Percentiles rank a stretch among this genome's conserved stretches.
phyloP scores from a whole-genome alignment of 148 eudicot species.

The Rhododendron mucronatum region DNA sequence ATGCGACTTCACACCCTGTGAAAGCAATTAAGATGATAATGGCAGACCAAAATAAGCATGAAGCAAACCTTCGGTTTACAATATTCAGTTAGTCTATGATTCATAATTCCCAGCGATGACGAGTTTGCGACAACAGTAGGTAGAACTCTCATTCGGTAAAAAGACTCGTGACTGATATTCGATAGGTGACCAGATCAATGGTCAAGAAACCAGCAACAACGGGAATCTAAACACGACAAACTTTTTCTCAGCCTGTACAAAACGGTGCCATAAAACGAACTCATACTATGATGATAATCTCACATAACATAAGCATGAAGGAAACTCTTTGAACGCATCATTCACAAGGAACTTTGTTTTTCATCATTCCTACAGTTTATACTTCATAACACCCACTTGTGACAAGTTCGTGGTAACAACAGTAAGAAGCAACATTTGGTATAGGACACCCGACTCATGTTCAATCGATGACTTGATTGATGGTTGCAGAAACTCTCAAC shows the following conservation, averaged over 20 bases:
- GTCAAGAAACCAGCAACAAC: background rate
- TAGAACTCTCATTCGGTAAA: background rate
- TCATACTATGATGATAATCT: background rate
- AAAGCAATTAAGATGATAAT: background rate
- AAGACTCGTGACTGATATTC: background rate
- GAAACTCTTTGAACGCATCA: background rate
- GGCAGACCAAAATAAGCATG: background rate
- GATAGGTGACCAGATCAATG: background rate
- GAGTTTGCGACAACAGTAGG: background rate
- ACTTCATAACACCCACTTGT: background rate
- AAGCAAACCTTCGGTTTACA: background rate
- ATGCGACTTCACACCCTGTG: background rate
- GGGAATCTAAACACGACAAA: background rate
- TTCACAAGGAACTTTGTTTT: background rate
- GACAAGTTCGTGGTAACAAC: background rate
- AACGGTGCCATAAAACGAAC: too few relatives aligned
- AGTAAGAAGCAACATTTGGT: background rate
- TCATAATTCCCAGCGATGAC: too few relatives aligned
- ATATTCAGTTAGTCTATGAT: background rate
- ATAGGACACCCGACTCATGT: background rate
- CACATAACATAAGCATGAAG: background rate
- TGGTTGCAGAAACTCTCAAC: background rate
- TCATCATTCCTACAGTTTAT: background rate
- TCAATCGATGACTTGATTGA: background rate
- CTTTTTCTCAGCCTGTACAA: too few relatives aligned